Base-by-base conservation (phyloP, 495 filamentous ascomycete genomes). In the Lasiosphaeris hirsuta region DNA sequence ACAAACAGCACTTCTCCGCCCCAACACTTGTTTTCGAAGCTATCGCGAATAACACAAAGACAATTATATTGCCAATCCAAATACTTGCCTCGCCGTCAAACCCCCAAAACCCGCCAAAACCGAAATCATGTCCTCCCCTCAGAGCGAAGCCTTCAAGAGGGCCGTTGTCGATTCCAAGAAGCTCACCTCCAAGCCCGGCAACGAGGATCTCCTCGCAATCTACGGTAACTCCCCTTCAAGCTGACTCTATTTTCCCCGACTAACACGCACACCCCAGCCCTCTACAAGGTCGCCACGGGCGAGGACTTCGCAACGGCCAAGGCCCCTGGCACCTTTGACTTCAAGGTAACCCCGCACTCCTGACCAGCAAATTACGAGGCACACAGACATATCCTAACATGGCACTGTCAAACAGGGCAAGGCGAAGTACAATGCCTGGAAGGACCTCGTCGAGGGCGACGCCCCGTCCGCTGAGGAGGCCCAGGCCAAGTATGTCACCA, bases 381-480 rank as follows among this genome's bases (percentile, higher is more conserved):
- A 86, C 69, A 78, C 70, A 54, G 74, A 80, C 63, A 86, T 76
- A 77, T 5, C 5, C 33, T 15, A 13, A 4, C 13, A 43, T 23
- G 3, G 8, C 9, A 4, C 14, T 6, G 40, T 38, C 41, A 35
- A 61, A 62, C 48, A 95, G 90, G 84, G 74, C 72, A 93, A 91
- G 75, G 84, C 84, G 60, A 94, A 93, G 80, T 81, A 84, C 76
- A 78, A 79, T 36, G 86, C 85, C 15, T 96, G 90, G 90, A 68
- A 86, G 71, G 78, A 82, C 56, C 56, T 84, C 56, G 72, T 81
- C 59, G 72, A 85, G 54, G 73, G 86, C 19, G 81, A 85, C 49
- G 79, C 79, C 48, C 69, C 86, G 49, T 81, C 75, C 45, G 54
- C 77, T 40, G 75, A 82, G 59, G 69, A 86, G 54, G 89, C 90